phyloP scores from a whole-genome alignment of 192 early-diverging fungal genomes.

The Spinellus fusiger region DNA sequence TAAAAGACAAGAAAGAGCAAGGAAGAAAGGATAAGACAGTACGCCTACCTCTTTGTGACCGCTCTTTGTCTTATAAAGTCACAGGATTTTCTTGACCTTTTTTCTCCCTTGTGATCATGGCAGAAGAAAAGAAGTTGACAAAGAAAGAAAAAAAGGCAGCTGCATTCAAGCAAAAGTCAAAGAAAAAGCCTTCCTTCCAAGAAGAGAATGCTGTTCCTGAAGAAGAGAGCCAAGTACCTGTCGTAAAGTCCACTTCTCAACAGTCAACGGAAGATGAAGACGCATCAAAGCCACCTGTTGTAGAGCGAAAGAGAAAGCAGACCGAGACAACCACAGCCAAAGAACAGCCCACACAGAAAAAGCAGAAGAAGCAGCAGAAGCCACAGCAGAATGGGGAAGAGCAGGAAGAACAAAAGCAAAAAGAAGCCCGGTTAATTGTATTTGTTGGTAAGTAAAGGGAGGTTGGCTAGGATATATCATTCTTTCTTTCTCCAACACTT shows the following conservation, averaged over 20 bases:
- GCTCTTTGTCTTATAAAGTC: too few relatives aligned
- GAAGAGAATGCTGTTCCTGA: conserved; percentile 26
- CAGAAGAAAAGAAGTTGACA: conserved; percentile 39
- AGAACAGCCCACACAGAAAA: neutral
- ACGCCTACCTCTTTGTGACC: too few relatives aligned
- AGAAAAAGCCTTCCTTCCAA: conserved; percentile 25
- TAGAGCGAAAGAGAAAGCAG: neutral
- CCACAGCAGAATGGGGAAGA: conserved; percentile 10
- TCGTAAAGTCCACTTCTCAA: conserved; percentile 21
- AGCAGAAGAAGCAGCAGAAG: conserved; percentile 1
- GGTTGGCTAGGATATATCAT: neutral
- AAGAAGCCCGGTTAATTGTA: conserved; percentile 40
- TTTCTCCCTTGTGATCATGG: too few relatives aligned
- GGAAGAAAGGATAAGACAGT: too few relatives aligned
- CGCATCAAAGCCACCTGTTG: neutral
- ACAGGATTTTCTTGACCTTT: too few relatives aligned
- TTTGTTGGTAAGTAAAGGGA: conserved; percentile 45
- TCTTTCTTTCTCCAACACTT: neutral
- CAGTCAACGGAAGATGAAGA: neutral
- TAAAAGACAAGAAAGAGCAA: too few relatives aligned
- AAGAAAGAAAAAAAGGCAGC: conserved; percentile 45
- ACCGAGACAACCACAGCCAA: conserved; percentile 1
- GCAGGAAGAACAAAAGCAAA: conserved; percentile 26
- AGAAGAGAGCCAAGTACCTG: conserved; percentile 27
- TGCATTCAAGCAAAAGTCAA: conserved; percentile 42